These are phyloP conservation scores for Trifolium fragiferum DNA, from an alignment of 306 rosid species.

Conservation along the genomic window DNA sequence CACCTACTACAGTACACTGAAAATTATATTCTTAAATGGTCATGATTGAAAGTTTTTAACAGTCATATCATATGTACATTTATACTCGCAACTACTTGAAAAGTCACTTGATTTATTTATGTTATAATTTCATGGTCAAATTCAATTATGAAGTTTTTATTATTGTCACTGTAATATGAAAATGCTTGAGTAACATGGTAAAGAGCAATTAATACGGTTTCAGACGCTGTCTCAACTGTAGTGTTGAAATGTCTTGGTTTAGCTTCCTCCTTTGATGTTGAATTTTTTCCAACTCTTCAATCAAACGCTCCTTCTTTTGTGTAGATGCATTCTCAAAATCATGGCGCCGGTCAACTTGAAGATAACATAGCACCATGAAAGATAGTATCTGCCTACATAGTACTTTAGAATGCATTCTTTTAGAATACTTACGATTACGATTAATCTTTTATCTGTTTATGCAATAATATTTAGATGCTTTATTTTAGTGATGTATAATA, in stretches of 20 bases:
- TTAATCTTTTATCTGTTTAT: slow-evolving; percentile 28
- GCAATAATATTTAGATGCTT: slow-evolving; percentile 40
- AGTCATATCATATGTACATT: background rate
- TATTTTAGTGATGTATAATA: slow-evolving; percentile 20
- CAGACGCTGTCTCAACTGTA: background rate
- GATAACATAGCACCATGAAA: slow-evolving; percentile 46
- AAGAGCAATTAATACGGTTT: background rate
- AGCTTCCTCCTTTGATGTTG: background rate
- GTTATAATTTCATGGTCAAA: background rate
- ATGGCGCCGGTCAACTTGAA: slow-evolving; percentile 43
- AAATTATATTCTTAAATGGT: background rate
- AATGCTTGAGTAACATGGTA: background rate
- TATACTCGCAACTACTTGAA: background rate
- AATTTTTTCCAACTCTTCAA: slow-evolving; percentile 20
- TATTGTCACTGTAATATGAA: background rate
- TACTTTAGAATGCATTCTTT: slow-evolving; percentile 34
- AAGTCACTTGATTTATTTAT: background rate
- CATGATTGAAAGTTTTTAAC: background rate
- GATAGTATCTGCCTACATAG: slow-evolving; percentile 15
- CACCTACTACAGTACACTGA: too few species aligned
- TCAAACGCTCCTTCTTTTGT: slow-evolving; percentile 29
- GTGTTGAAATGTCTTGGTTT: slow-evolving; percentile 14
- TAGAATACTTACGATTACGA: background rate
- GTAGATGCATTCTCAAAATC: slow-evolving; percentile 44
- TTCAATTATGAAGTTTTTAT: too few species aligned